Base-by-base conservation (phyloP, 2,329 filamentous ascomycete species). In the Ustilaginoidea virens region DNA sequence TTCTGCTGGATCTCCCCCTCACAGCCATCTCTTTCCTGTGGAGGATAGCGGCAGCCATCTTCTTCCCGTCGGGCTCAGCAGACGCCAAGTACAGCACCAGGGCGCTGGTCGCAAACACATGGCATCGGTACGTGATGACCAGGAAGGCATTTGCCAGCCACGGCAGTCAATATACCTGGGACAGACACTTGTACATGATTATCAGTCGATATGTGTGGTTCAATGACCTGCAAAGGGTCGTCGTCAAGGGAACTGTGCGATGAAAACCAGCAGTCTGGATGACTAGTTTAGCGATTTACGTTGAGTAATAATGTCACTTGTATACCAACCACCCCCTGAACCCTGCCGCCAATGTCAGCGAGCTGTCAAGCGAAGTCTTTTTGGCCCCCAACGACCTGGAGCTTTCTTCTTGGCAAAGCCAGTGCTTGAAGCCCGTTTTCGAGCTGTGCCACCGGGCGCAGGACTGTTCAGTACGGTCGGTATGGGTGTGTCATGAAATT, bases 181-280 rank as follows among this genome's bases (percentile, higher is more conserved):
- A 57, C 31, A 42, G 54, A 11, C 42, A 51, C 22, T 22, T 58
- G 32, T 58, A 57, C 37, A 43, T 56, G 45, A 32, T 56, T 2
- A 26, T 53, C 7, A 55, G 51, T 35, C 49, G 53, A 23, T 53
- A 57, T 32, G 49, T 56, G 21, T 58, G 54, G 54, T 53, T 53
- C 35, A 58, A 58, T 30, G 38, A 40, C 25, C 17, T 41, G 23
- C 32, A 24, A 29, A 40, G 29, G 27, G 30, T 40, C 22, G 28
- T 27, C 12, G 32, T 25, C 18, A 31, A 27, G 13, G 21, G 14
- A 17, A 16, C 9, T 7, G 22, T 10, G 12, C 7, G 13, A 1
- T 9, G 22, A 12, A 9, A 24, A 24, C 7, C 10, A 24, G 4
- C 22, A 17, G n/a, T 18, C 18, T 16, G 30, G 32, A 27, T 21